Conservation (phyloP, 1,284 basidiomycete species). For the Ganoderma multipileum region DNA sequence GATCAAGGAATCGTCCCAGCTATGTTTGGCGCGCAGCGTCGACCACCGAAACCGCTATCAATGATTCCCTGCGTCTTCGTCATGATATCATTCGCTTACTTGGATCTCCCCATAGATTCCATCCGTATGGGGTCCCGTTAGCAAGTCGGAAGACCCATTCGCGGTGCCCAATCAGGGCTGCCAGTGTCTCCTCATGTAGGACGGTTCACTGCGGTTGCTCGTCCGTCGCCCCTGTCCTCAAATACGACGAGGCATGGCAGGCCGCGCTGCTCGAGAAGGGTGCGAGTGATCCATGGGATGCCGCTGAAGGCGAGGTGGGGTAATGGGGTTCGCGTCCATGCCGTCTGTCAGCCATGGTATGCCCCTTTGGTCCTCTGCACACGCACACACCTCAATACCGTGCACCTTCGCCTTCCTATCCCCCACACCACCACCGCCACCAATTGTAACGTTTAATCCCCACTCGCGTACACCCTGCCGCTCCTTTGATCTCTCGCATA, state of each 20-base stretch:
- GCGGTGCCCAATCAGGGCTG: constrained; percentile 77
- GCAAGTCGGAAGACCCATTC: constrained; percentile 90
- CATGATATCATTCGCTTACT: constrained; percentile 1
- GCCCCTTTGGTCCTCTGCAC: constrained; percentile 2
- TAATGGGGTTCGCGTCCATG: constrained; percentile 33
- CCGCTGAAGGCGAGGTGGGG: constrained; percentile 19
- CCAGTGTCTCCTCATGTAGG: constrained; percentile 38
- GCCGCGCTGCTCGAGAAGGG: constrained; percentile 6
- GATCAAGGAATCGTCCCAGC: not conserved
- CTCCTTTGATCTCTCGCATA: constrained; percentile 25
- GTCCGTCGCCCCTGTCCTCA: constrained; percentile 8
- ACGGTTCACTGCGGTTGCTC: constrained; percentile 5
- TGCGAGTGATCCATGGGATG: not conserved
- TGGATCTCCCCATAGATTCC: constrained; percentile 64
- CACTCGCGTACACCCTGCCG: constrained; percentile 32
- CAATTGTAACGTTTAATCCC: constrained; percentile 28
- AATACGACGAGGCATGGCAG: constrained; percentile 2
- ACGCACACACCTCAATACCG: not conserved
- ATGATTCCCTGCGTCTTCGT: constrained; percentile 1
- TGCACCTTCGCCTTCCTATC: constrained; percentile 12
- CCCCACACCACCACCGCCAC: constrained; percentile 6
- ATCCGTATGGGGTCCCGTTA: constrained; percentile 93
- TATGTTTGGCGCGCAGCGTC: not conserved
- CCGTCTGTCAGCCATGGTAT: constrained; percentile 10
- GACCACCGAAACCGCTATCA: not conserved